Base-by-base conservation (phyloP, 1,284 basidiomycete species). In the Omphalotus olearius region DNA sequence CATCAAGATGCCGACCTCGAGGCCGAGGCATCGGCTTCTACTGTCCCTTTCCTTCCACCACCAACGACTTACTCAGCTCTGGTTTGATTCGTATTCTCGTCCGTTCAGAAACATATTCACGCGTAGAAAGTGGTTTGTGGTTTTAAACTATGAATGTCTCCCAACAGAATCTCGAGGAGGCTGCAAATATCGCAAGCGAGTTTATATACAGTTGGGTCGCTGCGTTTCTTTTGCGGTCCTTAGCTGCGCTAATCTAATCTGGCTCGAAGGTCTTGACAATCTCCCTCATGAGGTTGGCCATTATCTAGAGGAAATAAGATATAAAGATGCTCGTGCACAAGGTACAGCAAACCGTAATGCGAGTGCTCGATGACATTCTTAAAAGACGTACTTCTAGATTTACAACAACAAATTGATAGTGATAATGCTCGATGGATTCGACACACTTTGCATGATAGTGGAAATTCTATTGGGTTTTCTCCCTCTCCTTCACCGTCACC, bases 221-320 rank as follows among this genome's bases (percentile, higher is more conserved):
- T 37, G n/a, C 20, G 16, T 42, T 33, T n/a, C n/a, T n/a, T 16
- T 36, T 16, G 38, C 48, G 23, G 25, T 43, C 36, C n/a, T 35
- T 20, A 11, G 16, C 2, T 43, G 18, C 13, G 18, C 20, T 36
- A 2, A 26, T 23, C 10, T 37, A 5, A 25, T 38, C 33, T 30
- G n/a, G 18, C 6, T 30, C 13, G 17, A 20, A 76, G 74, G 85
- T 62, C 73, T 92, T 30, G 89, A 92, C 58, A 90, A 91, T 64
- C 69, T 91, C 13, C 85, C 85, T 1, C 74, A 75, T 50, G 88
- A 91, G 67, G 82, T 90, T 4, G 74, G 78, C 18, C 83, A 85
- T 64, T 67, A 91, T 17, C 71, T 90, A 7, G 77, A 82, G 49
- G 88, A 91, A 67, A 90, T 92, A 55, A 80, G 76, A 57, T 75